phyloP scores from a whole-genome alignment of 495 filamentous ascomycete species.

The Aspergillus ostianus region DNA sequence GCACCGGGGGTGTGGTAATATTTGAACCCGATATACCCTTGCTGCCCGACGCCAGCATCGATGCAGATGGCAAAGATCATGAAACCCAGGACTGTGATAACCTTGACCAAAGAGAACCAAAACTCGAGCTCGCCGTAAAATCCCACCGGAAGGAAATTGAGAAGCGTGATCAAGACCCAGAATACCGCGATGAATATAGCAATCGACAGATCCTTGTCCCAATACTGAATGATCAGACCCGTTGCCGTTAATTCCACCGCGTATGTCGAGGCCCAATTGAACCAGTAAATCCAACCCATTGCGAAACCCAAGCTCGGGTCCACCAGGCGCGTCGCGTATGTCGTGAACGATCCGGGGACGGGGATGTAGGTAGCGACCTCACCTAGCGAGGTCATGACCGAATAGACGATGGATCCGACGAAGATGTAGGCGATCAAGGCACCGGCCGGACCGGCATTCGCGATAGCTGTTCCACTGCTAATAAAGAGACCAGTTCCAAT shows the following conservation, averaged over 20 bases:
- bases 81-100: conserved; percentile 58
- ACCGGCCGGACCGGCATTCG: conserved; percentile 60
- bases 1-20: conserved; percentile 65
- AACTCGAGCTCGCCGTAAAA: conserved; percentile 59
- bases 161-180: conserved; percentile 59
- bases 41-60: conserved; percentile 56
- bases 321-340: conserved; percentile 65
- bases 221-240: conserved; percentile 65
- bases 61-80: conserved; percentile 62
- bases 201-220: conserved; percentile 53
- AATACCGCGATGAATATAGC: conserved; percentile 69
- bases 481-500: conserved; percentile 74
- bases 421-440: conserved; percentile 61
- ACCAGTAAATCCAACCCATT: conserved; percentile 70
- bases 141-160: conserved; percentile 58
- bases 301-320: conserved; percentile 69
- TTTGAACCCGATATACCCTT: conserved; percentile 54
- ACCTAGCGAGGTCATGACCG: conserved; percentile 48
- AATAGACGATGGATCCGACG: conserved; percentile 53
- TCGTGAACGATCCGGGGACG: conserved; percentile 64
- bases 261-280: conserved; percentile 53
- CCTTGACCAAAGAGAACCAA: conserved; percentile 61
- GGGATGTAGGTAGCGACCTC: conserved; percentile 75
- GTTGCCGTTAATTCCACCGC: conserved; percentile 67
- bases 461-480: conserved; percentile 61